Base-by-base conservation (phyloP, 305 asterid genomes). In the Fraxinus latifolia region DNA sequence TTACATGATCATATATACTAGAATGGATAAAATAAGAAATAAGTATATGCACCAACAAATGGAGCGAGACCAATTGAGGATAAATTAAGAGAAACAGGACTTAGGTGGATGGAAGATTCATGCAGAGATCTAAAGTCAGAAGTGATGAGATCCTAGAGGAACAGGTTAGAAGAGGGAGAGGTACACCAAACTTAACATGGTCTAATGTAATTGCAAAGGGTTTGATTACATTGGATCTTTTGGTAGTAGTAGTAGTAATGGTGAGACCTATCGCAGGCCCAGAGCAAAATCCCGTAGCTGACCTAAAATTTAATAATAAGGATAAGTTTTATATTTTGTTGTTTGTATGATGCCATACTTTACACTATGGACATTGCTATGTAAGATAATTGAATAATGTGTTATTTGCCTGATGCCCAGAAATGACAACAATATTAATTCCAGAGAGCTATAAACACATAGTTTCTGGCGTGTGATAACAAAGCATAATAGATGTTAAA, bases 401-500 rank as follows among this genome's bases (percentile, higher is more conserved):
- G 71, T 60, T 7, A 21, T 60, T 60, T 21, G 62, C 19, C 31
- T 32, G 36, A 74, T 34, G 83, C 55, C 29, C 68, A 47, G 55
- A 44, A 74, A 11, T n/a, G 5, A 27, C 14, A 21, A 23, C 14
- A 60, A 47, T 32, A 85, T 44, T 50, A 47, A 44, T 55, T 50
- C 72, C 19, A 37, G 62, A 75, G 60, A 27, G 50, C 29, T 70
- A 50, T 27, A 27, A 31, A 50, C 14, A 2, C 44, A 14, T 36
- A 81, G 29, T 7, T 7, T 80, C 62, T 60, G 79, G 36, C 31
- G 75, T 31, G 60, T 7, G 34, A 12, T 77, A 55, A 11, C 74
- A 74, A 77, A 71, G 32, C 78, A 77, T 32, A 79, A 55, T 12
- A 76, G 42, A 81, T 44, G 58, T 31, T 29, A 37, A 77, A 77